These are phyloP conservation scores for Aureobasidium sp. DNA, from an alignment of 2,329 filamentous ascomycete species.

Conservation along the genomic window DNA sequence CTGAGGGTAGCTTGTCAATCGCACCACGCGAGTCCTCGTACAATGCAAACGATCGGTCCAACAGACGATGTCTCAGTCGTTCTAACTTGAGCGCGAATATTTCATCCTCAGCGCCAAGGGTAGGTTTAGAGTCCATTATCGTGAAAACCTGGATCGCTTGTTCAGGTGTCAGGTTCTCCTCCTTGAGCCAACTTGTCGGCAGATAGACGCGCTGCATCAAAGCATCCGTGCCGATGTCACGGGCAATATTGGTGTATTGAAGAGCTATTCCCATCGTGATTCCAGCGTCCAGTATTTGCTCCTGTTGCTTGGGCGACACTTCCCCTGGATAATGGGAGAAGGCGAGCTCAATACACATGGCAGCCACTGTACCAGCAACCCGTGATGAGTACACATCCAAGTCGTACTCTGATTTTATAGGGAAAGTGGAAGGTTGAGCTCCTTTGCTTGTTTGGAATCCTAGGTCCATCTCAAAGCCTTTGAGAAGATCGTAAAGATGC, in stretches of 20 bases:
- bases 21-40: constrained; percentile 50
- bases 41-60: constrained; percentile 55
- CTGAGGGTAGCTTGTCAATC: constrained; percentile 55
- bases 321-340: constrained; percentile 48
- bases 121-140: constrained; percentile 10
- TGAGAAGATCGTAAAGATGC: constrained; percentile 57
- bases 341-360: constrained; percentile 60
- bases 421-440: constrained; percentile 32
- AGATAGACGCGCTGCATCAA: constrained; percentile 61
- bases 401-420: constrained; percentile 53
- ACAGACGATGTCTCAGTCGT: constrained; percentile 45
- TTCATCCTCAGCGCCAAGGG: constrained; percentile 23
- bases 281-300: constrained; percentile 49
- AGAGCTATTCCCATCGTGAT: constrained; percentile 63
- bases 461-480: constrained; percentile 64
- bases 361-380: constrained; percentile 66
- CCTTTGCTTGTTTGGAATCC: constrained; percentile 37
- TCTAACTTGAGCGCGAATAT: constrained; percentile 45
- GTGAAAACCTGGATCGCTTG: constrained; percentile 43
- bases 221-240: constrained; percentile 64
- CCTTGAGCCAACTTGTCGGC: constrained; percentile 56
- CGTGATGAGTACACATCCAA: constrained; percentile 58
- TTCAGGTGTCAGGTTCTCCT: constrained; percentile 47
- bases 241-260: constrained; percentile 72
- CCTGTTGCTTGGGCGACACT: constrained; percentile 26